Base-by-base conservation (phyloP, 2,329 filamentous ascomycete genomes). In the Salinomyces thailandicus region DNA sequence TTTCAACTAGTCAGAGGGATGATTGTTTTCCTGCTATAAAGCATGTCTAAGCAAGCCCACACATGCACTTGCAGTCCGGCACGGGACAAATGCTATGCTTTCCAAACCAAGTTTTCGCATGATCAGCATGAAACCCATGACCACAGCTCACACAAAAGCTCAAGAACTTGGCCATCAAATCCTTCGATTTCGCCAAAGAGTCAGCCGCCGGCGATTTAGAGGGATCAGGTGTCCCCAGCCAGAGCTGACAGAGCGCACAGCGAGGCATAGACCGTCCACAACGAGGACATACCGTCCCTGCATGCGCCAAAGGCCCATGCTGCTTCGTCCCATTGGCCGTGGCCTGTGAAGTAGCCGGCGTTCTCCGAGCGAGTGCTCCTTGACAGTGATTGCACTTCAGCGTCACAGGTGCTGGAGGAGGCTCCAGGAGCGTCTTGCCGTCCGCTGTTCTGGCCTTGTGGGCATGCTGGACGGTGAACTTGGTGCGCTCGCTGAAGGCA, bases 401-500 rank as follows among this genome's bases (percentile, higher is more conserved):
- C 4, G 79, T 76, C 36, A 89, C 74, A 59, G 85, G 81, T 19
- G 78, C 68, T 2, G 74, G 75, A 1, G 79, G 71, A 1, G 78
- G 72, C 39, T 75, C 75, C 45, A 82, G 70, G 5, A 73, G 71
- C n/a, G 73, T 73, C 5, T 62, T 59, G 27, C 79, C 80, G 36
- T 77, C 71, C 36, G 74, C 73, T 39, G 78, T 75, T 47, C 66
- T 62, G 7, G 79, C 80, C 22, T 26, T 26, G 9, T n/a, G 2
- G n/a, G 79, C 84, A 52, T 82, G 81, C 54, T 83, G 78, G 42
- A 83, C 80, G 47, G 84, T 79, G 60, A 86, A 89, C 50, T 79
- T 80, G 37, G 81, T 81, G 31, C 83, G 76, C 46, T 83, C 73
- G 43, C 81, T 75, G 62, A 84, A 87, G 37, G 75, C 63, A 36